phyloP scores from a whole-genome alignment of 306 rosid species.

The Gillenia trifoliata region DNA sequence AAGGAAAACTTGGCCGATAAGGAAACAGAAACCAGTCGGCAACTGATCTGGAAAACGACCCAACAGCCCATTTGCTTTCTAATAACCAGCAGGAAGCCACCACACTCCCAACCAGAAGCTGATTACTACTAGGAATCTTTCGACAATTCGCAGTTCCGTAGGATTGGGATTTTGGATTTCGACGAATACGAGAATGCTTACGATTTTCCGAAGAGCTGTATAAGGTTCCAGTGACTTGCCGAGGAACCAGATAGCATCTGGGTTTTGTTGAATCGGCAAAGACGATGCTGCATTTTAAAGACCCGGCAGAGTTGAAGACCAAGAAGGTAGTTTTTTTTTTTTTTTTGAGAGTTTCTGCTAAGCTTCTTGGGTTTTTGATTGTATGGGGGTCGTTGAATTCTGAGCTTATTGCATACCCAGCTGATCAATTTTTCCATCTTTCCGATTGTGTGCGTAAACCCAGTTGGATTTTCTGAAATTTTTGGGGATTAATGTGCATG shows the following conservation, averaged over 20 bases:
- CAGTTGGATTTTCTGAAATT: constrained; percentile 1
- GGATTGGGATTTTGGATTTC: not conserved
- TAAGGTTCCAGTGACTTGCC: not conserved
- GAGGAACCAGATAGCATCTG: not conserved
- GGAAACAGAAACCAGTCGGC: constrained; percentile 2
- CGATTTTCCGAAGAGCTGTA: not conserved
- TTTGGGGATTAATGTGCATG: no score
- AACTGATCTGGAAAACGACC: constrained; percentile 4
- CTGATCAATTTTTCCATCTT: not conserved
- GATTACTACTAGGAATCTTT: not conserved
- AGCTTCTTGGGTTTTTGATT: not conserved
- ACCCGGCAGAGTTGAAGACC: constrained; percentile 65
- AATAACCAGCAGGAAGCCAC: no score
- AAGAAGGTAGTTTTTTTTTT: constrained; percentile 38
- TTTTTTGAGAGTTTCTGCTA: not conserved
- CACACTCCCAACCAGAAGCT: not conserved
- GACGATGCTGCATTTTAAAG: constrained; percentile 63
- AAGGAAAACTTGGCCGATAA: constrained; percentile 3
- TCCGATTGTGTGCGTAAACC: not conserved
- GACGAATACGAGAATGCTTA: not conserved
- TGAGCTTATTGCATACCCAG: not conserved
- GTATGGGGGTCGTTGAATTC: not conserved
- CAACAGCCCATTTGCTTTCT: not conserved
- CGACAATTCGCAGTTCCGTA: not conserved
- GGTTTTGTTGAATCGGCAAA: constrained; percentile 15